Percentiles rank a stretch among this genome's conserved stretches.
phyloP scores from a whole-genome alignment of 23 red algal genomes.

The Pyropia yezoensis region DNA sequence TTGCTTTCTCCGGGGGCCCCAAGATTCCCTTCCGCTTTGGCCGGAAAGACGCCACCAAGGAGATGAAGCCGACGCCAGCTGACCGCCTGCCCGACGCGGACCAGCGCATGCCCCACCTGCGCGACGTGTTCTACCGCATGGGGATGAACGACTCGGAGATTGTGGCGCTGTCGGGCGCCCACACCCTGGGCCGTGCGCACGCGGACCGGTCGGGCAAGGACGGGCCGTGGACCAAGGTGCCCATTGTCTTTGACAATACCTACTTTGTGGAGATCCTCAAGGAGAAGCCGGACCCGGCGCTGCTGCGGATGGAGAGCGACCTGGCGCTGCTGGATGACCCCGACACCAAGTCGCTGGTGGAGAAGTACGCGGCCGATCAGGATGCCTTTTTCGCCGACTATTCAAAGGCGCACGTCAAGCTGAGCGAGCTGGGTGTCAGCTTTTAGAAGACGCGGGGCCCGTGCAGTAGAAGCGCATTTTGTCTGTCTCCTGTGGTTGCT shows the following conservation, averaged over 20 bases:
- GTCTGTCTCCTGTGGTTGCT: no score
- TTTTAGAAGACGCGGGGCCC: no score
- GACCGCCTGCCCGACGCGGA: constrained; percentile 79
- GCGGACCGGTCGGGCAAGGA: constrained; percentile 66
- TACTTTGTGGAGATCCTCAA: constrained; percentile 88
- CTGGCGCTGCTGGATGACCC: constrained; percentile 70
- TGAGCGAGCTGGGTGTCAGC: constrained; percentile 70
- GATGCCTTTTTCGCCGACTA: constrained; percentile 90
- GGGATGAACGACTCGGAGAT: constrained; percentile 95
- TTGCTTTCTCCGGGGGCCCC: constrained; percentile 73
- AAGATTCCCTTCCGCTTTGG: constrained; percentile 86
- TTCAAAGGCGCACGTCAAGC: constrained; percentile 70
- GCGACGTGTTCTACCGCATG: constrained; percentile 90
- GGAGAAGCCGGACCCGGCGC: constrained; percentile 75
- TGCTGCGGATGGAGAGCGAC: constrained; percentile 68
- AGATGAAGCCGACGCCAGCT: constrained; percentile 54
- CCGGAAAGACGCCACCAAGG: constrained; percentile 57
- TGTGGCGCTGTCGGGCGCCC: constrained; percentile 71
- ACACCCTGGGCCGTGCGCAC: constrained; percentile 86
- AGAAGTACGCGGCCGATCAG: constrained; percentile 80
- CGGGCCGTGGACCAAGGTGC: constrained; percentile 78
- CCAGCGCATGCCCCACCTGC: constrained; percentile 64
- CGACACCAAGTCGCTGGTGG: constrained; percentile 54
- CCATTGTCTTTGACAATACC: constrained; percentile 78
- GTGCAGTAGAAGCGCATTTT: no score